Base-by-base conservation (phyloP, 2,329 filamentous ascomycete species). In the Emmonsiellopsis sp. region DNA sequence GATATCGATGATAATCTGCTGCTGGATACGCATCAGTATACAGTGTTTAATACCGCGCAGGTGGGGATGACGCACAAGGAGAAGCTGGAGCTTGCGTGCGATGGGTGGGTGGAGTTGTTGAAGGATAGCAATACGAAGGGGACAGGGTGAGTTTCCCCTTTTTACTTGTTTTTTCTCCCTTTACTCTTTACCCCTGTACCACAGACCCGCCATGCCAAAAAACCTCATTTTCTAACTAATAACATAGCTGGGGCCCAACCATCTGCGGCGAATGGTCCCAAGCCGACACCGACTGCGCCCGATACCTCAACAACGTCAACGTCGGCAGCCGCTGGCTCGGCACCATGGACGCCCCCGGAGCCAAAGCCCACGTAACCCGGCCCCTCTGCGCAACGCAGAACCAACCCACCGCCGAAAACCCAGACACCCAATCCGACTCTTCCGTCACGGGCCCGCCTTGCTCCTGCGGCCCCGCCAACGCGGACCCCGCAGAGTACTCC, bases 11-110 rank as follows among this genome's bases (percentile, higher is more conserved):
- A 84, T 58, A 65, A 68, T 21, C 76, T 97, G 59, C 81, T 95
- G 14, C 82, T 98, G n/a, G 93, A 98, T 71, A 93, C 94, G 39
- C 93, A 98, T 72, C 92, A 97, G 70, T 98, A 98, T 70, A 88
- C 95, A 64, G 96, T 96, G 69, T 98, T 98, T 79, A 96, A 98
- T 77, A 82, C 82, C 40, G 84, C 86, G 59, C 88, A 95, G 69
- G 86, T 98, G 64, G 80, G 82, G 47, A 85, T 86, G 64, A 85
- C 85, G 53, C 93, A 97, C 73, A 78, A 84, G 53, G 79, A 85
- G 60, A 96, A 96, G 73, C 79, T 97, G 54, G 77, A 86, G 56
- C 94, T 95, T 65, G 89, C 92, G 3, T 98, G 93, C 73, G 74
- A 79, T 14, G 52, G 51, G 52, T 98, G 93, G 93, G 86, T 87